Conservation (phyloP, 139 green algal genomes). For the Chlorella sp. region DNA sequence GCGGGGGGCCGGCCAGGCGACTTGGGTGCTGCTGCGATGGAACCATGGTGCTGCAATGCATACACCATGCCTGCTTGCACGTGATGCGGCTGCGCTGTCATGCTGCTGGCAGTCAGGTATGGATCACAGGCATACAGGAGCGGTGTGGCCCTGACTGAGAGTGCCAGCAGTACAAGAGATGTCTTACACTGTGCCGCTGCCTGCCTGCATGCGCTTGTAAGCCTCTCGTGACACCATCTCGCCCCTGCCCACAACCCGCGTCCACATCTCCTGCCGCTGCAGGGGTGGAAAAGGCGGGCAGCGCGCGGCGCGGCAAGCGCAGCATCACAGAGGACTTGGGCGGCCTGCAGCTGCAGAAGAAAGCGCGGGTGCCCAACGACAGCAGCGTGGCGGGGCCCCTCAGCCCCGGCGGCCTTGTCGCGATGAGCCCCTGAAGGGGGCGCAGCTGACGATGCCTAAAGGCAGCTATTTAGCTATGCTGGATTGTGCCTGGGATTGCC, state of each 20-base stretch:
- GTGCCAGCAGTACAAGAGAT: not conserved
- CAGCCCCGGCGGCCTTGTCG: not conserved
- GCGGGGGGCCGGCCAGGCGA: not conserved
- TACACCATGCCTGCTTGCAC: not conserved
- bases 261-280: not conserved
- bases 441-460: no score
- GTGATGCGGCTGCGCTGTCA: not conserved
- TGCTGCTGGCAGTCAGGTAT: not conserved
- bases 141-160: not conserved
- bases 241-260: not conserved
- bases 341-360: slow-evolving; percentile 13
- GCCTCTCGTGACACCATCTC: not conserved
- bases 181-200: not conserved
- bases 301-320: slow-evolving; percentile 19
- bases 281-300: slow-evolving; percentile 26
- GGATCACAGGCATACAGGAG: not conserved
- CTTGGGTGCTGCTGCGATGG: not conserved
- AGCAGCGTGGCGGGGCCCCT: not conserved
- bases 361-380: not conserved
- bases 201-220: no score
- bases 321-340: slow-evolving; percentile 1
- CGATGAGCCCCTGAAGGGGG: slow-evolving; percentile 15
- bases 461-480: no score
- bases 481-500: no score
- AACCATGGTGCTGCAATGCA: not conserved